Base-by-base conservation (phyloP, 768 basidiomycete genomes). In the Boletellus ananas region DNA sequence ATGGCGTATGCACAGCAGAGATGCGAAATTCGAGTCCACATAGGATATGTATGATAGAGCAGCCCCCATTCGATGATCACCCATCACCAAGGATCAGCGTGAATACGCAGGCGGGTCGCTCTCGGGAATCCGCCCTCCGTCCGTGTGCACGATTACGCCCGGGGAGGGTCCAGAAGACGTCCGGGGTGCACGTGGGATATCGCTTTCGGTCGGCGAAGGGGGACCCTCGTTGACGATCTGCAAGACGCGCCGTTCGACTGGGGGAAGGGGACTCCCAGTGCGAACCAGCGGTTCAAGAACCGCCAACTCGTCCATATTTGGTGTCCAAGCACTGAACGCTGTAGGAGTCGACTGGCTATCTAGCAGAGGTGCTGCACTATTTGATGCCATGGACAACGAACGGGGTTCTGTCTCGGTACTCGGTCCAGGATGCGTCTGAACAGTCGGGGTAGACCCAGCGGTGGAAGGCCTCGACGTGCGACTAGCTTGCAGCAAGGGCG, bases 401-500 rank as follows among this genome's bases (percentile, higher is more conserved):
- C 52, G 58, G 9, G 56, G 49, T 18, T 42, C 64, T 39, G 17
- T 34, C 50, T 34, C 52, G 4, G 40, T 34, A 21, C 43, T 45
- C 14, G 50, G 40, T 40, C 50, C 47, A 40, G 43, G 49, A 16
- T 52, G 57, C 0, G 50, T 58, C 2, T 63, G 69, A 34, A 65
- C 54, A 16, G 73, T 72, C 43, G 68, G 67, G 45, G 64, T 60
- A 20, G 79, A 78, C 21, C 69, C 68, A 14, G 71, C 67, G 0
- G 75, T 74, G 5, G 78, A 77, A n/a, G 74, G 75, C 34, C 75
- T 66, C 4, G 78, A 66, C 12, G 58, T 52, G 9, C n/a, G 53
- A 25, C 50, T 47, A 17, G 17, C 45, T 31, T 56, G 65, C 13
- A 67, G 43, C 17, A 67, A 46, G 16, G 66, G 68, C 4, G 48